These are phyloP conservation scores for Anisodus acutangulus DNA, from an alignment of 257 asterid genomes.

Conservation along the genomic window DNA sequence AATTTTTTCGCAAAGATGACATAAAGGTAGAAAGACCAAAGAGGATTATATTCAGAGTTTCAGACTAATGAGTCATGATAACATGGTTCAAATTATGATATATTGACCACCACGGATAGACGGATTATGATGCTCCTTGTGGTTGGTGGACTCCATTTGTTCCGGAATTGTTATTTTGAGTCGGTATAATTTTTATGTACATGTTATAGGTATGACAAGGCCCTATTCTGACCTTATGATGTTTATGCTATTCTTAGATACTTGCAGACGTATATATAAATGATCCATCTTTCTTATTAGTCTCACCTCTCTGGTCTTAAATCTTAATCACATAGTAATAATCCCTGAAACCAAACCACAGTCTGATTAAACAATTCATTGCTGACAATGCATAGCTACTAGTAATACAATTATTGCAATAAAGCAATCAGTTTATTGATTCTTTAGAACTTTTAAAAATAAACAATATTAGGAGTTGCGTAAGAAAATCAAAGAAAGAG, in stretches of 20 bases:
- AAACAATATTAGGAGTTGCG: not conserved
- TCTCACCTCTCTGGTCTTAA: not conserved
- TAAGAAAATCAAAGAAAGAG: conserved; percentile 13
- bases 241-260: too few species aligned
- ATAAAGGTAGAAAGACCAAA: not conserved
- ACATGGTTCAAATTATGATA: not conserved
- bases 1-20: not conserved
- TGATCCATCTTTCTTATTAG: not conserved
- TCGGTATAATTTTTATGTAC: too few species aligned
- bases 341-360: not conserved
- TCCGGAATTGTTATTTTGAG: too few species aligned
- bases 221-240: too few species aligned
- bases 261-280: too few species aligned
- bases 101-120: not conserved
- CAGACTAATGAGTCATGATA: not conserved
- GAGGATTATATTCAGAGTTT: not conserved
- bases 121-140: too few species aligned
- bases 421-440: too few species aligned
- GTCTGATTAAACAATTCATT: not conserved
- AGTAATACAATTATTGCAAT: not conserved
- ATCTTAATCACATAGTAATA: conserved; percentile 8
- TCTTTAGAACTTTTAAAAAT: not conserved
- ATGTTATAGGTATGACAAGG: too few species aligned
- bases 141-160: too few species aligned
- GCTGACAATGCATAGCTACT: not conserved